Conservation (phyloP, 306 rosid species). For the Sesbania bispinosa region DNA sequence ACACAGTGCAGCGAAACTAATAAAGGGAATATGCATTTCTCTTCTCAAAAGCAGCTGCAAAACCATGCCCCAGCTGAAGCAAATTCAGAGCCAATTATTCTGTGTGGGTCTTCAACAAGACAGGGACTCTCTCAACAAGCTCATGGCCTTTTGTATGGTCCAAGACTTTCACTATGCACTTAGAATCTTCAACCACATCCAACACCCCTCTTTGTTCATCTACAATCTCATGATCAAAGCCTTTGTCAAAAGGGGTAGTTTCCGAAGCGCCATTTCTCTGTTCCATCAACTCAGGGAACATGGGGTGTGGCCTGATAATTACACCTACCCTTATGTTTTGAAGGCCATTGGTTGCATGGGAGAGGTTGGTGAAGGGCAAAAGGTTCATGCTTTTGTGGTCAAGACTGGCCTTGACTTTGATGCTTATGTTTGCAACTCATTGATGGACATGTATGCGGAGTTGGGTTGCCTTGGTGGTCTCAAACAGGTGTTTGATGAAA, state of each 20-base stretch:
- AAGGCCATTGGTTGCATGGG: constrained; percentile 59
- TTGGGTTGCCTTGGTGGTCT: constrained; percentile 34
- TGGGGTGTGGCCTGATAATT: constrained; percentile 60
- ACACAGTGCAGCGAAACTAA: neutral
- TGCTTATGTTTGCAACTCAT: constrained; percentile 68
- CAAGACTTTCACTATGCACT: constrained; percentile 42
- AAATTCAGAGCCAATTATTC: constrained; percentile 53
- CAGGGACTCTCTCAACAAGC: constrained; percentile 48
- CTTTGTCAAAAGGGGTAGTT: constrained; percentile 36
- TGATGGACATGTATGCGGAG: constrained; percentile 61
- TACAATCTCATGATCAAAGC: constrained; percentile 58
- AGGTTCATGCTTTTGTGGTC: constrained; percentile 60
- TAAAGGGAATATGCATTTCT: constrained; percentile 32
- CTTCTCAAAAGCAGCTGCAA: constrained; percentile 51
- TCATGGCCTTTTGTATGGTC: constrained; percentile 44
- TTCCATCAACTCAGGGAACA: constrained; percentile 44
- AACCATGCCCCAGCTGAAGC: constrained; percentile 54
- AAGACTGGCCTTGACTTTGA: constrained; percentile 58
- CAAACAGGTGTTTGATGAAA: constrained; percentile 48
- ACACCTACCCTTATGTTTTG: constrained; percentile 68
- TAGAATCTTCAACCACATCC: constrained; percentile 38
- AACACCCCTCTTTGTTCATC: constrained; percentile 45
- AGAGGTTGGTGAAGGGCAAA: constrained; percentile 37
- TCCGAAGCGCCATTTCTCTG: constrained; percentile 37
- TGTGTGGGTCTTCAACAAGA: constrained; percentile 52